Conservation (phyloP, 1,139 yeast genomes). For the Kodamaea arcana region DNA sequence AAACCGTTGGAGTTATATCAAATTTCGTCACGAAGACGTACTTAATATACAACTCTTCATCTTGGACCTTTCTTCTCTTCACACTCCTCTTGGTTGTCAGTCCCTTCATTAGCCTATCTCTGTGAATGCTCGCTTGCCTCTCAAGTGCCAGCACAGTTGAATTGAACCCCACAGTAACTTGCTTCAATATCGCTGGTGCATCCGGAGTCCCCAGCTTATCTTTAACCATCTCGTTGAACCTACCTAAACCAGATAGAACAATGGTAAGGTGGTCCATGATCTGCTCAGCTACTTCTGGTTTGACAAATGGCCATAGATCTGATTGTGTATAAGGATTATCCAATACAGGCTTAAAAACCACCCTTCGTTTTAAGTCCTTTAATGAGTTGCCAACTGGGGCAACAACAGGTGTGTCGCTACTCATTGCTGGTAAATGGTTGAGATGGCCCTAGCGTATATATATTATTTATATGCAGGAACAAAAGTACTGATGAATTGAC, state of each 20-base stretch:
- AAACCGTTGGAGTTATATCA: constrained; percentile 47
- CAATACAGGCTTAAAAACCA: constrained; percentile 56
- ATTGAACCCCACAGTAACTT: constrained; percentile 51
- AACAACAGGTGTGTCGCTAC: no score
- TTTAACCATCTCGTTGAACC: constrained; percentile 21
- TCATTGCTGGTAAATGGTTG: no score
- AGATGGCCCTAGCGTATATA: no score
- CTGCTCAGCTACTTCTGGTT: constrained; percentile 31
- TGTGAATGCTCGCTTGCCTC: constrained; percentile 33
- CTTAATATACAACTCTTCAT: constrained; percentile 16
- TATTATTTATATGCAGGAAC: no score
- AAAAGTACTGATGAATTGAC: no score
- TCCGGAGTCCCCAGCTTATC: constrained; percentile 13
- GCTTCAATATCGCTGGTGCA: constrained; percentile 22
- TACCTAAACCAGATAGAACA: constrained; percentile 35
- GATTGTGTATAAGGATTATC: constrained; percentile 57
- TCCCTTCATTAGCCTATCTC: constrained; percentile 5
- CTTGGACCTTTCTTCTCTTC: constrained; percentile 9
- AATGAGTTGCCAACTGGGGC: no score
- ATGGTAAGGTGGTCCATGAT: constrained; percentile 39
- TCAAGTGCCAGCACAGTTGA: constrained; percentile 49
- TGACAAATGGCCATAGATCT: constrained; percentile 49
- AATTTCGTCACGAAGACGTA: constrained; percentile 53
- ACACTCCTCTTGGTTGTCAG: background rate
- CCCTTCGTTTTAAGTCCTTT: constrained; percentile 30